phyloP scores from a whole-genome alignment of 192 early-diverging fungal species.

The Kickxella alabastrina region DNA sequence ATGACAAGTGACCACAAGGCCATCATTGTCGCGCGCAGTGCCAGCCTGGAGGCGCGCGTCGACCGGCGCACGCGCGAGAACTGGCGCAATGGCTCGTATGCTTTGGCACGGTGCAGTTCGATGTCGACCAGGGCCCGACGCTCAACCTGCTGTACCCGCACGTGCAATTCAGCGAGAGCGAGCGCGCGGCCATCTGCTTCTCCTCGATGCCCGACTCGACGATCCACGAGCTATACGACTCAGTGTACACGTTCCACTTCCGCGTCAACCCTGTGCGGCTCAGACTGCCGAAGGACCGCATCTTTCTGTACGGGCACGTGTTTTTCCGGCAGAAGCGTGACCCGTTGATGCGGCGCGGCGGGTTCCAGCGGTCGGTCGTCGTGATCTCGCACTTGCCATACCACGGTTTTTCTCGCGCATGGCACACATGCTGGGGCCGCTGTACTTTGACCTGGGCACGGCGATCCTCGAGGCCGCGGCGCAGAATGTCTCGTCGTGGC shows the following conservation, averaged over 20 bases:
- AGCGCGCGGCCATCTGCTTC: conserved; percentile 74
- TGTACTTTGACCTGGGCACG: conserved; percentile 75
- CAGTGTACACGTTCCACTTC: conserved; percentile 68
- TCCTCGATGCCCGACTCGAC: conserved; percentile 76
- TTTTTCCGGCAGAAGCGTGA: conserved; percentile 94
- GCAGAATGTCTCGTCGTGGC: conserved; percentile 76
- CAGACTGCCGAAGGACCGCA: conserved; percentile 36
- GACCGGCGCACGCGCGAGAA: conserved; percentile 22
- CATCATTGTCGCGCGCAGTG: conserved; percentile 30
- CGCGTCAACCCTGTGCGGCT: conserved; percentile 55
- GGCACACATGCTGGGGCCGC: conserved; percentile 69
- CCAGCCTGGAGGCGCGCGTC: conserved; percentile 47
- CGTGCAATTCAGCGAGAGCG: conserved; percentile 59
- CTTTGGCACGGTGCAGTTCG: conserved; percentile 77
- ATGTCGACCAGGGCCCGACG: conserved; percentile 76
- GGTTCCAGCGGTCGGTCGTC: conserved; percentile 90
- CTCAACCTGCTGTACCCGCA: conserved; percentile 71
- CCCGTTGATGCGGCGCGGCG: conserved; percentile 77
- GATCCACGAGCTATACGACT: conserved; percentile 70
- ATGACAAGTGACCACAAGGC: conserved; percentile 28
- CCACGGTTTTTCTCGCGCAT: conserved; percentile 81
- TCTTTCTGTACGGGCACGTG: conserved; percentile 76
- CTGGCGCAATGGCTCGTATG: conserved; percentile 60
- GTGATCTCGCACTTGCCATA: conserved; percentile 84
- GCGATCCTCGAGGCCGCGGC: conserved; percentile 76